A percentile compares a stretch with the other conserved stretches of the same genome.
Conservation (phyloP, 2,329 filamentous ascomycete species). For the Phialophora expanda region DNA sequence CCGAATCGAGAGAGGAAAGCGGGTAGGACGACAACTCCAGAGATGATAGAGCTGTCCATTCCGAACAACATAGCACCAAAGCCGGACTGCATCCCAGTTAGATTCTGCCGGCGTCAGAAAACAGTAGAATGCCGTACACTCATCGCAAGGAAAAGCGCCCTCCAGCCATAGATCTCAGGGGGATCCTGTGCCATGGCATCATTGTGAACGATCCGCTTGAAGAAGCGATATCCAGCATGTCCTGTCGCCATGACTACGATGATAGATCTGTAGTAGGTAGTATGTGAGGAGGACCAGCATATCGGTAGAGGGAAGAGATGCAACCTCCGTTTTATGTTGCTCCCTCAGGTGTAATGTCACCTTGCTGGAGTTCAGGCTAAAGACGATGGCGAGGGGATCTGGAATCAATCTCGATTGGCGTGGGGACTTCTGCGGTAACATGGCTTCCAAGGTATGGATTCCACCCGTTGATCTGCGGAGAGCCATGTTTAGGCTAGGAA, state of each 20-base stretch:
- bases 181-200: conserved; percentile 72
- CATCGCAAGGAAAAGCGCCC: conserved; percentile 66
- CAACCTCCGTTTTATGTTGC: conserved; percentile 2
- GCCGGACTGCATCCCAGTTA: conserved; percentile 54
- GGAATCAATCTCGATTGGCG: conserved; percentile 1
- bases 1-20: conserved; percentile 23
- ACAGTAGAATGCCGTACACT: conserved; percentile 50
- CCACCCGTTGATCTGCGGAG: background rate
- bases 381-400: background rate
- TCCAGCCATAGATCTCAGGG: conserved; percentile 71
- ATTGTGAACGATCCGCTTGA: conserved; percentile 67
- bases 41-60: conserved; percentile 69
- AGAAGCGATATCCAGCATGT: conserved; percentile 43
- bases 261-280: background rate
- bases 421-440: background rate
- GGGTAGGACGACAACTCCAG: conserved; percentile 53
- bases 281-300: background rate
- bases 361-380: conserved; percentile 5
- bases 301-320: background rate
- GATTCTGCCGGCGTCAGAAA: background rate
- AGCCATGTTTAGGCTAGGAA: background rate
- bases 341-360: conserved; percentile 10
- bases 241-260: conserved; percentile 1
- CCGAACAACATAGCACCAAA: conserved; percentile 74
- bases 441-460: background rate